These are phyloP conservation scores for Silene latifolia DNA, from an alignment of 148 eudicot genomes.

Conservation along the genomic window DNA sequence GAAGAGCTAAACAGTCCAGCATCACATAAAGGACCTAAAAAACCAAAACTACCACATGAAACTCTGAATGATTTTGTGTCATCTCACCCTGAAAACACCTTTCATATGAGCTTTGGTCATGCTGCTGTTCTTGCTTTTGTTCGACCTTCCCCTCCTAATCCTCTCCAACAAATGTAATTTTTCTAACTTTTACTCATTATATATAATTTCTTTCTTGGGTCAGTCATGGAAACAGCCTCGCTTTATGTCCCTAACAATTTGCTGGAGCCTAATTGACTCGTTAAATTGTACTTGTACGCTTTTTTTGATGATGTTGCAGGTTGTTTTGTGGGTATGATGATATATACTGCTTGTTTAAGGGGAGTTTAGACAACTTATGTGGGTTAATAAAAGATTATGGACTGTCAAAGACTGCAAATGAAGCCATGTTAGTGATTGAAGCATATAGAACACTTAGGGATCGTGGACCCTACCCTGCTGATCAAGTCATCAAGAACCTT, in stretches of 20 bases:
- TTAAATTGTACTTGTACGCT: no score
- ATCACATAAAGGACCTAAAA: slow-evolving; percentile 38
- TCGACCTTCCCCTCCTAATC: slow-evolving; percentile 28
- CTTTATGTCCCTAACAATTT: no score
- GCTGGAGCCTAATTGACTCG: no score
- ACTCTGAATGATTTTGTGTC: slow-evolving; percentile 59
- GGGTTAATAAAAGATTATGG: slow-evolving; percentile 65
- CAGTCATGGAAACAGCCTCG: no score
- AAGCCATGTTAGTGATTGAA: slow-evolving; percentile 84
- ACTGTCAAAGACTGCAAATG: slow-evolving; percentile 53
- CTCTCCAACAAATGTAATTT: slow-evolving; percentile 41
- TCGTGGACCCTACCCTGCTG: slow-evolving; percentile 92
- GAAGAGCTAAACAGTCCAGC: slow-evolving; percentile 90
- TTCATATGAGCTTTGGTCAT: slow-evolving; percentile 56
- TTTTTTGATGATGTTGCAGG: slow-evolving; percentile 37
- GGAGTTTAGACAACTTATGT: slow-evolving; percentile 79
- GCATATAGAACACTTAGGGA: slow-evolving; percentile 85
- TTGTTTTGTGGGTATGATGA: slow-evolving; percentile 73
- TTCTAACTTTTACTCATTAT: not conserved
- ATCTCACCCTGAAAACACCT: slow-evolving; percentile 43
- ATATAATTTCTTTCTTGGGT: no score
- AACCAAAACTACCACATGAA: slow-evolving; percentile 60
- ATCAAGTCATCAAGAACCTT: slow-evolving; percentile 81
- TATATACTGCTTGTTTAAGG: slow-evolving; percentile 74
- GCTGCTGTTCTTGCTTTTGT: slow-evolving; percentile 91